Conservation (phyloP, 805 yeast genomes). For the Novakomyces olei region DNA sequence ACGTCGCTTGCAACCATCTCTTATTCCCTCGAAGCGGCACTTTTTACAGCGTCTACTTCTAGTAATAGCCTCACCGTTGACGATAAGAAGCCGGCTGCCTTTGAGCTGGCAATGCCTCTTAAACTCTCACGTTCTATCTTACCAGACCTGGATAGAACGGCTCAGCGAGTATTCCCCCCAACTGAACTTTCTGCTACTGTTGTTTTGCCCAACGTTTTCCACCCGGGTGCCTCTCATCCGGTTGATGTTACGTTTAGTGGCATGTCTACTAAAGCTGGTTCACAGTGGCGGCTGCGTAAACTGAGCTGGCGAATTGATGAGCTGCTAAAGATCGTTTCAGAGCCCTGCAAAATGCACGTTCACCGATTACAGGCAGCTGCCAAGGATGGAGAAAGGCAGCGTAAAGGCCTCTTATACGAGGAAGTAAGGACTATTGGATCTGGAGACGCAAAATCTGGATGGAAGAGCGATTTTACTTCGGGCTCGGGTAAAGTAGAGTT, state of each 20-base stretch:
- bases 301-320: conserved; percentile 1
- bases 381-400: too few relatives aligned
- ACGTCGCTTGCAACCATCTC: conserved; percentile 41
- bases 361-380: too few relatives aligned
- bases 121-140: conserved; percentile 55
- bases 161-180: conserved; percentile 85
- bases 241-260: conserved; percentile 60
- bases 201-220: conserved; percentile 66
- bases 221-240: conserved; percentile 70
- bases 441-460: conserved; percentile 73
- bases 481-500: too few relatives aligned
- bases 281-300: background rate
- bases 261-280: too few relatives aligned
- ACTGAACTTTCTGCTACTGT: conserved; percentile 76
- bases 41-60: background rate
- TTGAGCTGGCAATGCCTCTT: conserved; percentile 36
- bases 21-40: conserved; percentile 65
- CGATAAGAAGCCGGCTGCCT: conserved; percentile 12
- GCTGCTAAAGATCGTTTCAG: too few relatives aligned
- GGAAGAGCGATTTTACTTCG: conserved; percentile 97
- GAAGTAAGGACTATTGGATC: conserved; percentile 51
- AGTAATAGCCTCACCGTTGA: conserved; percentile 9
- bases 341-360: too few relatives aligned
- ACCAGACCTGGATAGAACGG: conserved; percentile 64
- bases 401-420: conserved; percentile 20